Base-by-base conservation (phyloP, 495 filamentous ascomycete species). In the Parathielavia appendiculata region DNA sequence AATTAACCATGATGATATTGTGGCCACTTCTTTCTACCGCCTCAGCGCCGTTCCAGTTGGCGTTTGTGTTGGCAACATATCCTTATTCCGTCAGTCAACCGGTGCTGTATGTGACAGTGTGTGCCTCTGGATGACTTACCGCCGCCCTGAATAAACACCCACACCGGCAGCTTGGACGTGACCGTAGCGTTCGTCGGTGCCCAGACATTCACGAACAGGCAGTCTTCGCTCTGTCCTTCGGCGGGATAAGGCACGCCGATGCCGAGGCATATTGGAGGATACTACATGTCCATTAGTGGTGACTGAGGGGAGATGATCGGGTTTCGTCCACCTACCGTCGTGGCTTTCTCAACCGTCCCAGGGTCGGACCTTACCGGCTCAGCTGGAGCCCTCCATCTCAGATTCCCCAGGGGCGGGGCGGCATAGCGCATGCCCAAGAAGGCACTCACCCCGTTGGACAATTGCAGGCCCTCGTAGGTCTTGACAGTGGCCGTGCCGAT, bases 111-210 rank as follows among this genome's bases (percentile, higher is more conserved):
- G 5, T 12, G 8, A n/a, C 19, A 34, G 38, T 26, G n/a, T n/a
- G n/a, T n/a, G n/a, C n/a, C n/a, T n/a, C n/a, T n/a, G n/a, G n/a
- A n/a, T n/a, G 20, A 63, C 71, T 36, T 48, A 71, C 73, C 88
- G 16, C 88, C 88, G n/a, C 88, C 88, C 63, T 88, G 85, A 51
- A 92, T 86, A 61, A 81, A 90, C 48, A 90, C 78, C 73, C 79
- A 90, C 2, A 91, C 86, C 0, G 86, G 87, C 3, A 88, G 69
- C 20, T 75, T 81, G 0, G 73, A 78, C 5, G 58, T 50, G 0
- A 54, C 47, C 3, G 74, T 82, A 0, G 80, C 78, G 32, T 78
- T 75, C 0, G 79, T 68, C 3, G 88, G 88, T 5, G 86, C 80
- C 71, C 82, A 90, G n/a, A 92, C 79, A 61, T 91, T 85, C 12